Evolutionary conservation across 805 yeast genomes (phyloP).

Genomic region (Alloascoidea africana): DNA sequence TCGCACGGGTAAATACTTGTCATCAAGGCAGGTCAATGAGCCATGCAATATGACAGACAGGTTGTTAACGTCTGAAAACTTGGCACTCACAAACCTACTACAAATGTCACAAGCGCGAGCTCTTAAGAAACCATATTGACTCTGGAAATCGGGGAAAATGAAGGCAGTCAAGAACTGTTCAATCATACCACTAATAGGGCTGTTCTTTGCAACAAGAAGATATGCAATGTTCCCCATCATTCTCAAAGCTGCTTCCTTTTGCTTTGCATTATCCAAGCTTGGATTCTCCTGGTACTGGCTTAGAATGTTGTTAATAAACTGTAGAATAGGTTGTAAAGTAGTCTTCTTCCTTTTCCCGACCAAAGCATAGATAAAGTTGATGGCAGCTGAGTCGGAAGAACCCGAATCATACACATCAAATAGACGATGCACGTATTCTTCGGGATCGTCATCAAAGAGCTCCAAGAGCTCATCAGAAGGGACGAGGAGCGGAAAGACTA

Average conservation of each 20-base stretch:
- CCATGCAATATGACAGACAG: slow-evolving; percentile 36
- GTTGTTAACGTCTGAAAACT: slow-evolving; percentile 47
- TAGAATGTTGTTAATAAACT: slow-evolving; percentile 40
- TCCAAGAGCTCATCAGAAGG: slow-evolving; percentile 38
- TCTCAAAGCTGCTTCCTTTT: slow-evolving; percentile 68
- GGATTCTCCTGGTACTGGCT: slow-evolving; percentile 18
- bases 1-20: slow-evolving; percentile 53
- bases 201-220: slow-evolving; percentile 33
- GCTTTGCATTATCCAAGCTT: slow-evolving; percentile 28
- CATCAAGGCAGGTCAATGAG: slow-evolving; percentile 25
- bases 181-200: slow-evolving; percentile 47
- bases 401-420: slow-evolving; percentile 36
- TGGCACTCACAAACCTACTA: slow-evolving; percentile 47
- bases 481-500: slow-evolving; percentile 46
- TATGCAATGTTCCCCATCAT: slow-evolving; percentile 62
- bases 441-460: slow-evolving; percentile 48
- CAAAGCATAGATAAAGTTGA: slow-evolving; percentile 27
- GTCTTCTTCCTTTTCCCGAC: slow-evolving; percentile 18
- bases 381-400: slow-evolving; percentile 59
- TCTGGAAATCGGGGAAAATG: slow-evolving; percentile 59
- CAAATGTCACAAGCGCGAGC: slow-evolving; percentile 36
- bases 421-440: slow-evolving; percentile 51
- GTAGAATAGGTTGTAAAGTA: slow-evolving; percentile 30
- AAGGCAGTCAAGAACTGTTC: slow-evolving; percentile 48
- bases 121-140: slow-evolving; percentile 45